Conservation (phyloP, 768 basidiomycete species). For the Tylopilus intermedius region DNA sequence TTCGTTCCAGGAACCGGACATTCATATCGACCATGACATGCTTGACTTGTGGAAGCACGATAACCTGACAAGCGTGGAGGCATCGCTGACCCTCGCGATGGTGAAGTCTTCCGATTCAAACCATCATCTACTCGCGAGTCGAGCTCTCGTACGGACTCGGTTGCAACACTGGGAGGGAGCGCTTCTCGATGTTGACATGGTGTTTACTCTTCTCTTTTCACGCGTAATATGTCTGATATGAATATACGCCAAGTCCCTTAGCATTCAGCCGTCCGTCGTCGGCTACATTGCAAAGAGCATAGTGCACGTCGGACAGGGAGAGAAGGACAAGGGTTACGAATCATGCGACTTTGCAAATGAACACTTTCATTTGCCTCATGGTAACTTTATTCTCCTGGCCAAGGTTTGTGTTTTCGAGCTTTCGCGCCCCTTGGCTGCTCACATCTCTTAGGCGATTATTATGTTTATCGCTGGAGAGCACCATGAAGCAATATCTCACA, state of each 20-base stretch:
- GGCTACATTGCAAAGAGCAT: neutral
- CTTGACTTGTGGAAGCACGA: neutral
- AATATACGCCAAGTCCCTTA: neutral
- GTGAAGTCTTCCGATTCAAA: neutral
- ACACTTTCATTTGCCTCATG: neutral
- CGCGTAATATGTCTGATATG: neutral
- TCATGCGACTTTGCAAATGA: neutral
- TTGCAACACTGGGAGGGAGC: neutral
- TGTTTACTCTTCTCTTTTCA: neutral
- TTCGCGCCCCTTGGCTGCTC: neutral
- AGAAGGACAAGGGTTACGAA: neutral
- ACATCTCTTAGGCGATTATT: neutral
- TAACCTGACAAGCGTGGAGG: neutral
- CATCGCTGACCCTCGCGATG: neutral
- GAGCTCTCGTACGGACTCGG: slow-evolving; percentile 1
- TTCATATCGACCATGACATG: neutral
- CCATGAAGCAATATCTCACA: neutral
- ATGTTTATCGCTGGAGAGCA: slow-evolving; percentile 2
- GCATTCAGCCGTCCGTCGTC: neutral
- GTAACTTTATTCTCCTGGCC: neutral
- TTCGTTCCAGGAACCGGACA: neutral
- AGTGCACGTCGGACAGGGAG: neutral
- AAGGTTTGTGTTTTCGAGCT: neutral
- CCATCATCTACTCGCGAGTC: neutral
- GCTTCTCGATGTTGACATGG: neutral